phyloP scores from a whole-genome alignment of 2,329 filamentous ascomycete genomes.

The Domatiomyces catenatus region DNA sequence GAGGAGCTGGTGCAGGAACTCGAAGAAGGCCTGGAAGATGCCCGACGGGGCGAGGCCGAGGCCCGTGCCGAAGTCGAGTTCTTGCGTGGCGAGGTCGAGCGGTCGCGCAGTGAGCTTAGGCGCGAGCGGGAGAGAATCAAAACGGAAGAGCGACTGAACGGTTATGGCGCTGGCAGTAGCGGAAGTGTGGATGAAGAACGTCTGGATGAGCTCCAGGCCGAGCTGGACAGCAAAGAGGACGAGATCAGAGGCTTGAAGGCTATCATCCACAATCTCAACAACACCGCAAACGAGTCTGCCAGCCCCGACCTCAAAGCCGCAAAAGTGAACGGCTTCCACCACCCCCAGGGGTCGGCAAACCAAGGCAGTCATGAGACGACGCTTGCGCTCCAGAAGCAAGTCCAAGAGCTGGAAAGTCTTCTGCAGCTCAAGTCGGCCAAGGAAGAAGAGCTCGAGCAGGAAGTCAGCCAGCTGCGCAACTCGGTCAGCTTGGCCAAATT shows the following conservation, averaged over 20 bases:
- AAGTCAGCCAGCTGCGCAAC: slow-evolving; percentile 53
- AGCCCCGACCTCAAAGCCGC: slow-evolving; percentile 2
- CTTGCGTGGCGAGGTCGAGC: slow-evolving; percentile 80
- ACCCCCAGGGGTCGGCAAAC: slow-evolving; percentile 14
- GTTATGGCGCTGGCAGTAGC: slow-evolving; percentile 16
- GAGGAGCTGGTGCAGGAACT: slow-evolving; percentile 94
- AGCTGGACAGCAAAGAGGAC: slow-evolving; percentile 80
- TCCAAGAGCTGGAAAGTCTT: slow-evolving; percentile 59
- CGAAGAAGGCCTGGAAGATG: slow-evolving; percentile 91
- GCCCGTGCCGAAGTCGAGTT: slow-evolving; percentile 94
- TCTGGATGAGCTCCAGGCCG: slow-evolving; percentile 14
- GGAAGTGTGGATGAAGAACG: slow-evolving; percentile 12
- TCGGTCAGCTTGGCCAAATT: slow-evolving; percentile 13
- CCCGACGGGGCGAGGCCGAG: slow-evolving; percentile 83
- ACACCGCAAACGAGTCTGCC: slow-evolving; percentile 16
- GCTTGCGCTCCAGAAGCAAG: slow-evolving; percentile 59
- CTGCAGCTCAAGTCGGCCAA: slow-evolving; percentile 56
- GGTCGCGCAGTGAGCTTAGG: slow-evolving; percentile 72
- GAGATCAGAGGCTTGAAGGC: slow-evolving; percentile 94
- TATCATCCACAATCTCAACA: slow-evolving; percentile 88
- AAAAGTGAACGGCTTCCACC: slow-evolving; percentile 9
- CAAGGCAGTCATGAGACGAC: slow-evolving; percentile 43
- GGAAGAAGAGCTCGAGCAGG: slow-evolving; percentile 75
- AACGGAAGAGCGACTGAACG: slow-evolving; percentile 24
- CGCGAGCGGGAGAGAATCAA: slow-evolving; percentile 74